Percentiles rank a stretch among this genome's conserved stretches.
Evolutionary conservation across 176 grass and related monocot genomes (phyloP).

Genomic region (Elaeis guineensis): DNA sequence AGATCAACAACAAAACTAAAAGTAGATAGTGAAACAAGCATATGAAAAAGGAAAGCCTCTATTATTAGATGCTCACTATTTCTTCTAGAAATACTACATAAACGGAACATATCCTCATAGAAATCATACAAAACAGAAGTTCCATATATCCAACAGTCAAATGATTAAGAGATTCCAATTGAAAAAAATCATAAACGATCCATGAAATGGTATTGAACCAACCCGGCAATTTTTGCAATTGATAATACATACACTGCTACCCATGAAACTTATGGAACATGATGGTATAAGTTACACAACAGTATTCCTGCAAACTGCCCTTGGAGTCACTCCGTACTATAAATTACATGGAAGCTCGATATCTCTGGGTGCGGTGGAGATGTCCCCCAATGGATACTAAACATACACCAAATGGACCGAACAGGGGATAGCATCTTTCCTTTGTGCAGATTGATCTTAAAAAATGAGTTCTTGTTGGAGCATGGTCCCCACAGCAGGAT

Average conservation of each 20-base stretch:
- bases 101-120: too few species aligned
- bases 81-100: too few species aligned
- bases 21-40: too few species aligned
- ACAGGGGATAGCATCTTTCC: slow-evolving; percentile 33
- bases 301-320: slow-evolving; percentile 44
- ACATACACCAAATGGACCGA: slow-evolving; percentile 23
- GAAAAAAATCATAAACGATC: slow-evolving; percentile 57
- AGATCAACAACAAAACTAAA: too few species aligned
- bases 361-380: slow-evolving; percentile 36
- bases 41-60: too few species aligned
- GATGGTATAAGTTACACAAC: slow-evolving; percentile 65
- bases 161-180: too few species aligned
- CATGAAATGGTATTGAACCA: slow-evolving; percentile 59
- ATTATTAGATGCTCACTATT: too few species aligned
- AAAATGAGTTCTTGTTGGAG: slow-evolving; percentile 30
- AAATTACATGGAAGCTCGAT: slow-evolving; percentile 47
- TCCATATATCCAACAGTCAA: too few species aligned
- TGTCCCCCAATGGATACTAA: slow-evolving; percentile 35
- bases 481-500: slow-evolving; percentile 16
- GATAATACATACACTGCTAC: slow-evolving; percentile 57
- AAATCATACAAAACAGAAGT: too few species aligned
- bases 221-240: slow-evolving; percentile 57
- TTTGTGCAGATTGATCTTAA: slow-evolving; percentile 28
- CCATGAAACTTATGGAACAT: slow-evolving; percentile 60
- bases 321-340: slow-evolving; percentile 32